These are phyloP conservation scores for Starmera amethionina DNA, from an alignment of 805 yeast species.

Conservation along the genomic window DNA sequence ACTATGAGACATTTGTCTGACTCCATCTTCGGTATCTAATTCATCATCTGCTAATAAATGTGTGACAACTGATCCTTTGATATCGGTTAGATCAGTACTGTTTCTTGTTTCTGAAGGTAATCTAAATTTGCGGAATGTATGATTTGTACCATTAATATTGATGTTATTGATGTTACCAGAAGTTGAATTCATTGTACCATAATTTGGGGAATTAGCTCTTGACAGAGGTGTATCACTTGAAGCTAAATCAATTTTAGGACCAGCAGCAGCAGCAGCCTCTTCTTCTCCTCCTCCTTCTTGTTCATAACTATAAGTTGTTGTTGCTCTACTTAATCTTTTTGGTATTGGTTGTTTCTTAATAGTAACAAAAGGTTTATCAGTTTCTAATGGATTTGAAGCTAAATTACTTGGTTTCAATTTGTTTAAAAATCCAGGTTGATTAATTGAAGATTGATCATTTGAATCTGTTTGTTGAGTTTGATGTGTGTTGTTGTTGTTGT, in stretches of 20 bases:
- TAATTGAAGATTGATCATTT: background rate
- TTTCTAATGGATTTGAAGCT: conserved; percentile 62
- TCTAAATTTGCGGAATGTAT: conserved; percentile 1
- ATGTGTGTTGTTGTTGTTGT: conserved; percentile 1
- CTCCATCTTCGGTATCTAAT: too few relatives aligned
- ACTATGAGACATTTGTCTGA: conserved; percentile 3
- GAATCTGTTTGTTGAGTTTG: background rate
- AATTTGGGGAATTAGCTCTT: conserved; percentile 12
- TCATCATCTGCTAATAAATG: background rate
- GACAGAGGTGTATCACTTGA: conserved; percentile 2
- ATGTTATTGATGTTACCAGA: conserved; percentile 1
- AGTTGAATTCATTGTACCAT: conserved; percentile 9
- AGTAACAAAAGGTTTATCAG: conserved; percentile 55
- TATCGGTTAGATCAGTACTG: conserved; percentile 9
- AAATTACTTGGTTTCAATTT: conserved; percentile 34
- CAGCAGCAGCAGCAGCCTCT: background rate
- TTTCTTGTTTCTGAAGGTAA: conserved; percentile 7
- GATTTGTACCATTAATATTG: conserved; percentile 3
- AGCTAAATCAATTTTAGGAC: conserved; percentile 1
- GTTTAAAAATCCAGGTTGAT: background rate
- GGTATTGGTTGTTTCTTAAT: conserved; percentile 48
- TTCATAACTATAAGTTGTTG: conserved; percentile 12
- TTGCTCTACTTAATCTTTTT: conserved; percentile 4
- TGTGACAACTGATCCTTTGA: background rate
- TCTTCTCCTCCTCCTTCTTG: conserved; percentile 7